Evolutionary conservation across 805 yeast species (phyloP).

Genomic region (Cyberlindnera misumaiensis): DNA sequence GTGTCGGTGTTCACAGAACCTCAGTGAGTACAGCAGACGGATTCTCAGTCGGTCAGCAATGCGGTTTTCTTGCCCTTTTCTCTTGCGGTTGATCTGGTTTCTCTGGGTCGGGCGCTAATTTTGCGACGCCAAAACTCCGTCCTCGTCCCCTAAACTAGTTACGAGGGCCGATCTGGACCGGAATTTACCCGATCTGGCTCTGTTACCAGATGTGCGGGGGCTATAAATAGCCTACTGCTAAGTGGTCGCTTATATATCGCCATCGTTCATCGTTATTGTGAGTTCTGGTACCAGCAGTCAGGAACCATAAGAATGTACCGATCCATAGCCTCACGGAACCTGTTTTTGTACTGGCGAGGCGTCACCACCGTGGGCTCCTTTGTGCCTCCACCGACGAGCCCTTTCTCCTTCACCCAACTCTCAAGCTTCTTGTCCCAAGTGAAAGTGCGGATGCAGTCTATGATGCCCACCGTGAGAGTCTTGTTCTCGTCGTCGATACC

Average conservation of each 20-base stretch:
- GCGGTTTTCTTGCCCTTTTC: no score
- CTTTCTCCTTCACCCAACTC: constrained; percentile 97
- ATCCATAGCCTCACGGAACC: constrained; percentile 98
- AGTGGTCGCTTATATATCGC: no score
- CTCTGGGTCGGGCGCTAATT: no score
- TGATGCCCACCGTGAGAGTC: constrained; percentile 85
- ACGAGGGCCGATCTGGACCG: no score
- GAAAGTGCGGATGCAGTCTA: constrained; percentile 88
- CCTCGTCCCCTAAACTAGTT: no score
- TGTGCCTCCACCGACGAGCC: constrained; percentile 78
- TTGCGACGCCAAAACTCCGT: no score
- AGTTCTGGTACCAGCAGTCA: constrained; percentile 44
- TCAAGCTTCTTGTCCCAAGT: constrained; percentile 99
- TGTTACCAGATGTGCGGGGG: no score
- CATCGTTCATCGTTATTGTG: constrained; percentile 1
- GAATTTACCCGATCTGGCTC: no score
- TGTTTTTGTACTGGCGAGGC: constrained; percentile 88
- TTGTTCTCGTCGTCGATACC: constrained; percentile 72
- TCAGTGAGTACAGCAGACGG: no score
- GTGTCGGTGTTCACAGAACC: no score
- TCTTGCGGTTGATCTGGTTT: no score
- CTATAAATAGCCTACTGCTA: no score
- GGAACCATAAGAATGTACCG: constrained; percentile 93
- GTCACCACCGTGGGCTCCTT: constrained; percentile 97
- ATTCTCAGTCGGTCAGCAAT: not conserved